Conservation (phyloP, 1,284 basidiomycete species). For the Volvariella surrecta region DNA sequence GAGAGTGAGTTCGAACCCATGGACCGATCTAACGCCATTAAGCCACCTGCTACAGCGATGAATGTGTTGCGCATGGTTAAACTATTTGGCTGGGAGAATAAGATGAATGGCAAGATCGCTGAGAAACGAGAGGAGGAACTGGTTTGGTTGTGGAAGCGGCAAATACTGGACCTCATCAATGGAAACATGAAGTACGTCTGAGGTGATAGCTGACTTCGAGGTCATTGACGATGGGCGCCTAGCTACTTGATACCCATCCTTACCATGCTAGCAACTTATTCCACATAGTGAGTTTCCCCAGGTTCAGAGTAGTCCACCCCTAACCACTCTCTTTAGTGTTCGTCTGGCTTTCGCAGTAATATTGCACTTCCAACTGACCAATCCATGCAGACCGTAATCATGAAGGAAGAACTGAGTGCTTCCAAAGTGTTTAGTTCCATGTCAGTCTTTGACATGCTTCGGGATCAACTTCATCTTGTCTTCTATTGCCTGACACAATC, state of each 20-base stretch:
- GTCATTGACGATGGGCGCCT: conserved; percentile 1
- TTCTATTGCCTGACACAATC: conserved; percentile 14
- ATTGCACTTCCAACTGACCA: conserved; percentile 11
- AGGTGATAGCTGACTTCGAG: conserved; percentile 21
- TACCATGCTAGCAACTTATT: conserved; percentile 52
- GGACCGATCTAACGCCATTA: conserved; percentile 2
- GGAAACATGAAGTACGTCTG: conserved; percentile 28
- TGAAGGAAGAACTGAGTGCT: conserved; percentile 17
- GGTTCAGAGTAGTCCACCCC: no score
- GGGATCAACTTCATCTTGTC: conserved; percentile 16
- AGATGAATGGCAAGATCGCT: conserved; percentile 39
- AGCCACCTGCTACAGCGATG: conserved; percentile 23
- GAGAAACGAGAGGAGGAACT: conserved; percentile 54
- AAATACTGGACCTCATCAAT: conserved; percentile 28
- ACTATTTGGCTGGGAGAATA: conserved; percentile 66
- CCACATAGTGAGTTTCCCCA: conserved; percentile 26
- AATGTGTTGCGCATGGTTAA: conserved; percentile 57
- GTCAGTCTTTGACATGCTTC: conserved; percentile 25
- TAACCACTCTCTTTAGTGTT: no score
- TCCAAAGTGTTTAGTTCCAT: conserved; percentile 18
- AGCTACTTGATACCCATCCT: conserved; percentile 46
- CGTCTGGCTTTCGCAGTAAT: no score
- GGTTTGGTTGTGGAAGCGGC: conserved; percentile 31
- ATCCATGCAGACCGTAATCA: conserved; percentile 16
- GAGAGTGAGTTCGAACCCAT: conserved; percentile 25